Percentiles rank a stretch among this genome's conserved stretches.
Conservation (phyloP, 2,329 filamentous ascomycete species). For the Colletotrichum noveboracense region DNA sequence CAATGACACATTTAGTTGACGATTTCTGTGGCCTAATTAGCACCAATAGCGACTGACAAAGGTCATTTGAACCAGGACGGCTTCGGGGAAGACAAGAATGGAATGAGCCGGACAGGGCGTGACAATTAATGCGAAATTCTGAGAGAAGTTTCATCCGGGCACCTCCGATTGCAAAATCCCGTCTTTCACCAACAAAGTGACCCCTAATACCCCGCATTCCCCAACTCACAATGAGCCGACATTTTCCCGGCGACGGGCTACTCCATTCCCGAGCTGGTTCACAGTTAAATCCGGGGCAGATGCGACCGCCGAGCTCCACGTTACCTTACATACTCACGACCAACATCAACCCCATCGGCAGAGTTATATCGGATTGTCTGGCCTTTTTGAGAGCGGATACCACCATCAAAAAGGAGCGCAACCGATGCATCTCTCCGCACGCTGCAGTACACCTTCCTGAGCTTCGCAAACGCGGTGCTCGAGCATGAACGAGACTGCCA, state of each 20-base stretch:
- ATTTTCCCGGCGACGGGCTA: neutral
- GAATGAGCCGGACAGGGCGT: fast-evolving
- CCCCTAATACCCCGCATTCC: neutral
- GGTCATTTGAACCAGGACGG: no score
- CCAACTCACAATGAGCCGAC: neutral
- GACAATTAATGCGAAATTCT: neutral
- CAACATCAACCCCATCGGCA: neutral
- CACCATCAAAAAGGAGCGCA: fast-evolving
- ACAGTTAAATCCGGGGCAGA: neutral
- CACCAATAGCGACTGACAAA: no score
- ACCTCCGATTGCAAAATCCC: neutral
- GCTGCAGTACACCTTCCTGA: neutral
- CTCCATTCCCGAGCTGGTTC: neutral
- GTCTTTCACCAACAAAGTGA: neutral
- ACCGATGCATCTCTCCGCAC: neutral
- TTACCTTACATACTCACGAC: neutral
- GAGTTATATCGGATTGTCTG: fast-evolving
- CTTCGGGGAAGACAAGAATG: neutral
- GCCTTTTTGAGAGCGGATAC: fast-evolving
- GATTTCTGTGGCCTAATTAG: neutral
- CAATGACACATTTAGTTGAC: no score
- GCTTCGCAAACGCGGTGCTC: neutral
- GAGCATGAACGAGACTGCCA: neutral
- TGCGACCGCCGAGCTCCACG: neutral
- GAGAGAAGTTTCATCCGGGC: neutral